phyloP scores from a whole-genome alignment of 192 early-diverging fungal genomes.

The Backusella circina region DNA sequence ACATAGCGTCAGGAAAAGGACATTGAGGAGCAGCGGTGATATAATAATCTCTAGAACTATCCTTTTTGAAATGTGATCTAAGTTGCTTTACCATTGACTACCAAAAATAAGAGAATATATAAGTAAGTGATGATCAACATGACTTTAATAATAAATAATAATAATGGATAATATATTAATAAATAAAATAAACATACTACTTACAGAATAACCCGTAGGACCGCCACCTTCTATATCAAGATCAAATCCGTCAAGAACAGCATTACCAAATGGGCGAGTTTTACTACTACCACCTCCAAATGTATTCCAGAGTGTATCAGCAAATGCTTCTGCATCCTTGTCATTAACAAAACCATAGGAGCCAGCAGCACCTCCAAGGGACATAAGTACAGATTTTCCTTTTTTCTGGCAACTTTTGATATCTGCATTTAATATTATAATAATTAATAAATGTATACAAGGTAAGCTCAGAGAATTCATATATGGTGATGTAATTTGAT shows the following conservation, averaged over 20 bases:
- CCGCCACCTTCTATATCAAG: slow-evolving; percentile 70
- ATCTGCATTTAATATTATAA: slow-evolving; percentile 33
- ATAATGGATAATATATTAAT: neutral
- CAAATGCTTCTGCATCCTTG: slow-evolving; percentile 53
- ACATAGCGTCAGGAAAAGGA: slow-evolving; percentile 68
- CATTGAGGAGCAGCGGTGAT: slow-evolving; percentile 75
- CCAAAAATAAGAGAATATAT: neutral
- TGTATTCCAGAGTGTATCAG: slow-evolving; percentile 71
- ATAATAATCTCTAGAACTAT: slow-evolving; percentile 46
- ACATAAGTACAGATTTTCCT: slow-evolving; percentile 73
- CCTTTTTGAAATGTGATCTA: slow-evolving; percentile 50
- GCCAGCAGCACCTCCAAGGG: slow-evolving; percentile 66
- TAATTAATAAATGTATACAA: neutral
- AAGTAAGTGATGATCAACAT: neutral
- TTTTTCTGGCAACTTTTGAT: slow-evolving; percentile 70
- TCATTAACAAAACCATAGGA: slow-evolving; percentile 59
- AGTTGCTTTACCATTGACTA: slow-evolving; percentile 51
- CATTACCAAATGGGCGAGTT: slow-evolving; percentile 66
- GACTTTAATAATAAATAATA: neutral
- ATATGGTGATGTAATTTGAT: neutral
- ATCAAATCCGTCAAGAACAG: slow-evolving; percentile 47
- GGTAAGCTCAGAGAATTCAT: neutral
- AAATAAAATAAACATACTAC: neutral
- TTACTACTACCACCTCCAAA: slow-evolving; percentile 62
- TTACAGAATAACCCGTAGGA: slow-evolving; percentile 46